Base-by-base conservation (phyloP, 1,284 basidiomycete species). In the Cyathus olla region DNA sequence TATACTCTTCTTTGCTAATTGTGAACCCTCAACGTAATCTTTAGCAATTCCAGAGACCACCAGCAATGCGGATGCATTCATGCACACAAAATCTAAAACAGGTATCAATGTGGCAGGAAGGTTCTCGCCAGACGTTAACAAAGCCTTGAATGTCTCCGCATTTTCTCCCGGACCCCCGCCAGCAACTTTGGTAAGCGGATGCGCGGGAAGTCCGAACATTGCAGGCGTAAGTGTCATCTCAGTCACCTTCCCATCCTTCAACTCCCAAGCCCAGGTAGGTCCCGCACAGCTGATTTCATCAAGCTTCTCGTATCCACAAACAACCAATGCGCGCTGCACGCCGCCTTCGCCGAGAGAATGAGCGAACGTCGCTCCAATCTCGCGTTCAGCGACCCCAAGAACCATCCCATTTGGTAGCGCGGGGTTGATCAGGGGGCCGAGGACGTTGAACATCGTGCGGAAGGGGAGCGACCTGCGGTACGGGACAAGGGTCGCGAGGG, bases 241-340 rank as follows among this genome's bases (percentile, higher is more conserved):
- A 0, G 78, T 83, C 64, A 93, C 84, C 31, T 73, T 60, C 22
- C 88, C 90, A 59, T 90, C 81, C 28, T 75, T 75, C 37, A 93
- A 79, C 67, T 90, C 86, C 86, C 87, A 90, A 17, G 89, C 92
- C 80, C 90, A 87, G 11, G 96, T 97, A n/a, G 92, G 88, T 0
- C 97, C 97, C 4, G 91, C 95, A 72, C 94, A 95, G 72, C 93
- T 95, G 72, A 99, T 95, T 83, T 99, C 97, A 76, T 99, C 97
- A 47, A 99, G 85, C 1, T 90, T 90, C 76, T 99, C 98, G 51
- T 88, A 88, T 2, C 97, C 97, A 70, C 97, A 99, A 0, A 99
- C 97, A 39, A 99, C 96, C 68, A 98, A 83, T 6, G 96, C 97
- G 27, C 93, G 88, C 69, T 91, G 81, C 13, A 96, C 93, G 19